Base-by-base conservation (phyloP, 345 rosid genomes). In the Populus pruinosa region DNA sequence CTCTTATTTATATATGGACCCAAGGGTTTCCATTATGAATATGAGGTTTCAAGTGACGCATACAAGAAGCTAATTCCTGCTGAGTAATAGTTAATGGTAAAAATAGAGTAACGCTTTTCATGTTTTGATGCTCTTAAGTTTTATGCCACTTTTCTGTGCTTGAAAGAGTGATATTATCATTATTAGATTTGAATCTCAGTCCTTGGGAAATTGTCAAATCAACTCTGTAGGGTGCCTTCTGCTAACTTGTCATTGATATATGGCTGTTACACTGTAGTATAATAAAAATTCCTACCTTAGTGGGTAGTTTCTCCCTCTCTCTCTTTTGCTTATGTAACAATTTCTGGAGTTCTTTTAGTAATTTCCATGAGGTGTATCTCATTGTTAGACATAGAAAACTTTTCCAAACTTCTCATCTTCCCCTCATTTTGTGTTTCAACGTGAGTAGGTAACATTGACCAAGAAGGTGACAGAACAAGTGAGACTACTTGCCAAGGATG, bases 401-500 rank as follows among this genome's bases (percentile, higher is more conserved):
- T 23, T 13, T 14, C 31, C 25, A 47, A 21, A 36, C 13, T 14
- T 55, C 49, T 61, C 61, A 27, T 27, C 56, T 41, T 33, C 17
- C 43, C 21, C 21, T 75, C 14, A 10, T 67, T 69, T 67, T 69
- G 53, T 2, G 61, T 83, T 33, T 44, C 81, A 72, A 49, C 56
- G 71, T 71, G 70, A 63, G 77, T 78, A 96, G 99, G 90, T 87
- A 23, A 85, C 88, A 80, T 85, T 96, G 87, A 92, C 92, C 61
- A 94, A 91, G 89, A 96, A 89, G 82, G 98, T 96, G 76, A 96
- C 98, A 8, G 98, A 90, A 81, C 98, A 94, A 90, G 98, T 96
- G 64, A 85, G 93, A 79, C 72, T 87, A 70, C 97, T 94, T 72
- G 98, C 98, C 53, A 89, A 87, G 89, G 96, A 91, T 83, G 98